phyloP scores from a whole-genome alignment of 1,284 basidiomycete species.

The Fomitopsis betulina region DNA sequence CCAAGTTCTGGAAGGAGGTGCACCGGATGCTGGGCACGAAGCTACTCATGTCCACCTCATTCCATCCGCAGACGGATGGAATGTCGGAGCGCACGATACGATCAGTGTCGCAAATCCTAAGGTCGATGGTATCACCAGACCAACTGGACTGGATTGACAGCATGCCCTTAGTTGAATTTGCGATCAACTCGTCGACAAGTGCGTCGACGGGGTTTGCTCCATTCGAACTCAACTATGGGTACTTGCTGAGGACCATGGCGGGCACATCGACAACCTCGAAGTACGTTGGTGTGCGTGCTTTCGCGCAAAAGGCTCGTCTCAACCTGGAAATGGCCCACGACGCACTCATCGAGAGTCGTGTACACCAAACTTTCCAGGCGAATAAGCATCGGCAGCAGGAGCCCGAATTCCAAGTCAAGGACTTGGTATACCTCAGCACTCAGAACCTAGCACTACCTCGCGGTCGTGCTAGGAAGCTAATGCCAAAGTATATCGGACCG shows the following conservation, averaged over 20 bases:
- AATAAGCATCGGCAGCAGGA: slow-evolving; percentile 21
- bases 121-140: slow-evolving; percentile 10
- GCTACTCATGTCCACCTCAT: slow-evolving; percentile 14
- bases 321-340: slow-evolving; percentile 23
- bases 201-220: not conserved
- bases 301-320: slow-evolving; percentile 12
- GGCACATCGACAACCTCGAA: slow-evolving; percentile 10
- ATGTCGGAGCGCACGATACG: slow-evolving; percentile 12
- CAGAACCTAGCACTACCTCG: slow-evolving; percentile 31
- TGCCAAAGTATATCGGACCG: slow-evolving; percentile 30
- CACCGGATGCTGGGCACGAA: slow-evolving; percentile 11
- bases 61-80: slow-evolving; percentile 19
- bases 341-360: slow-evolving; percentile 19
- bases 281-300: slow-evolving; percentile 18
- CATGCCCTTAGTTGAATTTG: not conserved
- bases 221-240: slow-evolving; percentile 20
- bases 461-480: slow-evolving; percentile 26
- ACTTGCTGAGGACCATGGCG: slow-evolving; percentile 22
- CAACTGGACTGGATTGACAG: slow-evolving; percentile 1
- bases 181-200: slow-evolving; percentile 24
- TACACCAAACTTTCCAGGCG: slow-evolving; percentile 19
- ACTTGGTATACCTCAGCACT: slow-evolving; percentile 30
- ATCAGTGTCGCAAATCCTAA: slow-evolving; percentile 12
- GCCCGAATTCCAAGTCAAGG: slow-evolving; percentile 13
- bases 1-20: not conserved